Base-by-base conservation (phyloP, 768 basidiomycete species). In the Rhizopogon vesiculosus region DNA sequence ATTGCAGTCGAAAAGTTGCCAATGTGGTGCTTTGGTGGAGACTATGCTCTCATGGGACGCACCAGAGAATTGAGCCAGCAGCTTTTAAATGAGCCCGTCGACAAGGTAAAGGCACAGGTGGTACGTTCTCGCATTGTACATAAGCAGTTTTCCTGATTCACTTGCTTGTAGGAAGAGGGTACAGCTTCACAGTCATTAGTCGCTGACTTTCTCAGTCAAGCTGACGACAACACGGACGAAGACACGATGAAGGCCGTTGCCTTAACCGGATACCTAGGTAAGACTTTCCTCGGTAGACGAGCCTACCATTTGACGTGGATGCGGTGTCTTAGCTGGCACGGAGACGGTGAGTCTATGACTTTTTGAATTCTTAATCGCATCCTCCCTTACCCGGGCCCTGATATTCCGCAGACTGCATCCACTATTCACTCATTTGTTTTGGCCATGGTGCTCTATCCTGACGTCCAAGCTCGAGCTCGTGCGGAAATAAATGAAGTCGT, bases 401-500 rank as follows among this genome's bases (percentile, higher is more conserved):
- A 29, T 29, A 16, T n/a, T 5, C 25, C 12, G 8, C 10, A 63
- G 63, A 59, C 64, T 28, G 57, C 66, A 22, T 60, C 66, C 1
- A 59, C 60, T 7, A 51, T 64, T 1, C 65, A 62, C 7, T 54
- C 58, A 1, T 72, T 71, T 19, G 45, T 68, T 50, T 52, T 71
- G 63, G 62, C 64, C 13, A 68, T 66, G 64, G 15, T 68, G n/a
- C 56, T 62, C 58, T 62, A 66, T 50, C 71, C 69, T 16, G 61
- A 69, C 5, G 56, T 61, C 4, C 63, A 63, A 33, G 45, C 57
- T 38, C 68, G 61, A 28, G 69, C 68, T 0, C 70, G 69, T 38
- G 62, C 57, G 3, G 72, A 72, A 35, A 62, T 73, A 7, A 66
- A 72, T 41, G 39, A 40, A 1, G 43, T 63, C 1, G 64, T 57